phyloP scores from a whole-genome alignment of 2,329 filamentous ascomycete species.

The Coniochaeta sp. region DNA sequence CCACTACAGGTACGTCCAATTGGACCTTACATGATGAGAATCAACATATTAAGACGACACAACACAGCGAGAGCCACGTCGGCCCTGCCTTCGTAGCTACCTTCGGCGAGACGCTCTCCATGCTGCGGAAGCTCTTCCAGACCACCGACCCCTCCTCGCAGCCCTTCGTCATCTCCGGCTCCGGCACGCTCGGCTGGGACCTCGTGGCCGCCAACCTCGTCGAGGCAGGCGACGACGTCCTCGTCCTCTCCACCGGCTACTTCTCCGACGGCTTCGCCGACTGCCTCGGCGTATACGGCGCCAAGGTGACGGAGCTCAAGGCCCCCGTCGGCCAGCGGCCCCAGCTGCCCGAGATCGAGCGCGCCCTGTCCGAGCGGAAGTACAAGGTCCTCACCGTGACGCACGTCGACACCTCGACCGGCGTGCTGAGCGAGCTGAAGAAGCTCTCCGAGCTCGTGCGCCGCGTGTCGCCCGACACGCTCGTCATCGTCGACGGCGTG shows the following conservation, averaged over 20 bases:
- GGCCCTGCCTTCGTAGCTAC: conserved; percentile 79
- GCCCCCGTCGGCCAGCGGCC: conserved; percentile 83
- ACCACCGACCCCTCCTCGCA: conserved; percentile 75
- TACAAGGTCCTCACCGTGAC: conserved; percentile 95
- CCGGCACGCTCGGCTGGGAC: conserved; percentile 95
- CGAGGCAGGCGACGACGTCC: conserved; percentile 81
- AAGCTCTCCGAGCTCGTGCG: conserved; percentile 75
- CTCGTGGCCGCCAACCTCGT: conserved; percentile 88
- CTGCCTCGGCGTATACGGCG: conserved; percentile 87
- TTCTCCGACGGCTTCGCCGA: conserved; percentile 93
- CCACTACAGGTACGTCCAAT: conserved; percentile 67
- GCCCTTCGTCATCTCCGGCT: conserved; percentile 89
- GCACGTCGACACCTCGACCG: conserved; percentile 95
- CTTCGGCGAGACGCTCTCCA: conserved; percentile 83
- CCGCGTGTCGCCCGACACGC: conserved; percentile 80
- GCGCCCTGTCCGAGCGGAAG: conserved; percentile 79
- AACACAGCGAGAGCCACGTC: conserved; percentile 81
- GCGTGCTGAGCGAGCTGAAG: conserved; percentile 88
- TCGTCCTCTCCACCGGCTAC: conserved; percentile 94
- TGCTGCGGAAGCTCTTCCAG: conserved; percentile 92
- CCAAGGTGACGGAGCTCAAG: conserved; percentile 81
- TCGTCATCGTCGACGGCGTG: conserved; percentile 90
- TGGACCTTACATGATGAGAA: background rate
- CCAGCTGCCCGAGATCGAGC: conserved; percentile 80
- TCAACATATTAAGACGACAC: background rate